Conservation (phyloP, 179 eudicot genomes). For the Corrigiola litoralis region DNA sequence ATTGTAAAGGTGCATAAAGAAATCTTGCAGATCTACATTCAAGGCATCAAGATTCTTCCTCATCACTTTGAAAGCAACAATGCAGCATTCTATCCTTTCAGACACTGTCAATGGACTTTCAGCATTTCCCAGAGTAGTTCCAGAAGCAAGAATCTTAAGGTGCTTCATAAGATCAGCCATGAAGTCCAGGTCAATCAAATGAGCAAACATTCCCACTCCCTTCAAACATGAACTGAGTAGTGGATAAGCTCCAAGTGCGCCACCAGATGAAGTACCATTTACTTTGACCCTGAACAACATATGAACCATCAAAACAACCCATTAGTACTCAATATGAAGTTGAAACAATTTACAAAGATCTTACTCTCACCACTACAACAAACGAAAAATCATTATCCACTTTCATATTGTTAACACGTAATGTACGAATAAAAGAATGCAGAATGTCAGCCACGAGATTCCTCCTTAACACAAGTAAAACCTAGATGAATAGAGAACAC, state of each 20-base stretch:
- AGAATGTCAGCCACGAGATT: too few relatives aligned
- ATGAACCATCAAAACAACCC: not conserved
- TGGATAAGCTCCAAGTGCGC: constrained; percentile 51
- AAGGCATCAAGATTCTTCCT: constrained; percentile 87
- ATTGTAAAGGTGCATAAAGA: constrained; percentile 79
- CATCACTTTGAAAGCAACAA: constrained; percentile 94
- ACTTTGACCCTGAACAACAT: constrained; percentile 42
- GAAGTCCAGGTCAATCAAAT: constrained; percentile 82
- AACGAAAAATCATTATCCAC: too few relatives aligned
- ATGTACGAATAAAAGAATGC: too few relatives aligned
- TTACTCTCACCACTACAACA: not conserved
- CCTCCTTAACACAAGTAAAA: too few relatives aligned
- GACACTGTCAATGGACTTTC: constrained; percentile 54
- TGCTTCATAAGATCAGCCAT: constrained; percentile 86
- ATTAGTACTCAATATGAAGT: not conserved
- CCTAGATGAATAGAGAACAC: too few relatives aligned
- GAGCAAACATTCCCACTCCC: constrained; percentile 86
- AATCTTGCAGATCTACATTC: constrained; percentile 90
- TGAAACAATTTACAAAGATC: not conserved
- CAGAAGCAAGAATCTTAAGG: constrained; percentile 84
- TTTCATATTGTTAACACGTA: too few relatives aligned
- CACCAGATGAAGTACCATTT: constrained; percentile 23
- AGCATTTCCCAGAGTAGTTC: constrained; percentile 28
- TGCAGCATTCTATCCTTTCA: constrained; percentile 86
- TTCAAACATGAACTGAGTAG: constrained; percentile 80